Conservation (phyloP, 495 filamentous ascomycete genomes). For the Penicillium roqueforti region DNA sequence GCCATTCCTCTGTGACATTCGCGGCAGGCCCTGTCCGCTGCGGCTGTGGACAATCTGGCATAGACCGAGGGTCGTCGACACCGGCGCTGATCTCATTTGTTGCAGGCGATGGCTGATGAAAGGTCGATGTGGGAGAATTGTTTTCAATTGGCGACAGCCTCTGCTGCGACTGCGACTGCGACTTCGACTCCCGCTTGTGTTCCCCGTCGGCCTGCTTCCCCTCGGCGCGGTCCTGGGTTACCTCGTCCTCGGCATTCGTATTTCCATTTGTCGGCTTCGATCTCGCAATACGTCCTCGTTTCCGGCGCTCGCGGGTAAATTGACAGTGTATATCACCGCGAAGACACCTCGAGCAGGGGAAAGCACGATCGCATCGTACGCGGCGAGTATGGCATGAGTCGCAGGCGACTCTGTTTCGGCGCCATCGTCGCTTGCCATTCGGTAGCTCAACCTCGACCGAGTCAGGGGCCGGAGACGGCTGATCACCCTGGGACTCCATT, state of each 20-base stretch:
- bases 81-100: constrained; percentile 33
- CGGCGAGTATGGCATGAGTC: constrained; percentile 45
- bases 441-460: constrained; percentile 30
- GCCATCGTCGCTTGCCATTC: constrained; percentile 43
- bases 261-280: constrained; percentile 10
- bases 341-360: constrained; percentile 45
- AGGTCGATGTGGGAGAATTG: constrained; percentile 28
- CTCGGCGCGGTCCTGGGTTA: constrained; percentile 1
- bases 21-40: constrained; percentile 14
- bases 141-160: constrained; percentile 21
- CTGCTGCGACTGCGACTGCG: constrained; percentile 2
- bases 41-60: constrained; percentile 16
- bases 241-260: background rate
- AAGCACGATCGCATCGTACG: constrained; percentile 47
- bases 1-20: constrained; percentile 38
- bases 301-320: constrained; percentile 45
- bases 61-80: constrained; percentile 31
- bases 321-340: constrained; percentile 42
- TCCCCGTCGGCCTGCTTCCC: constrained; percentile 12
- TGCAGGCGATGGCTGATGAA: constrained; percentile 29
- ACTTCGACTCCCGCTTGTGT: constrained; percentile 1
- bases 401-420: constrained; percentile 45
- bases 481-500: constrained; percentile 40
- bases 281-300: constrained; percentile 44
- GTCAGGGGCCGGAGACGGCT: constrained; percentile 16